Percentiles rank a stretch among this genome's conserved stretches.
These are phyloP conservation scores for Penicillium psychrosexuale DNA, from an alignment of 2,329 filamentous ascomycete species.

Conservation along the genomic window DNA sequence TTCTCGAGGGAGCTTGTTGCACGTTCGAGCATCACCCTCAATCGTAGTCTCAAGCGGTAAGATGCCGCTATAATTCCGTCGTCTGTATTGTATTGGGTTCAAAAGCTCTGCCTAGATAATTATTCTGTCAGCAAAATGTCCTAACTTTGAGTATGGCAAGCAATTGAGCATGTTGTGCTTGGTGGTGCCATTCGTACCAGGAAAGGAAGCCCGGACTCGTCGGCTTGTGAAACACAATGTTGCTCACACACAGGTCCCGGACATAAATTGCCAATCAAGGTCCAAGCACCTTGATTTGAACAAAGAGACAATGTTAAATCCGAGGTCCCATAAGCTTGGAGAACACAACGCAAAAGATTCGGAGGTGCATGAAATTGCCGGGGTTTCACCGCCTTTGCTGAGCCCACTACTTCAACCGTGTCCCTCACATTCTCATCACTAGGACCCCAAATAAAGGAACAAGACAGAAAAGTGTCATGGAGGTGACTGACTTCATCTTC, in stretches of 20 bases:
- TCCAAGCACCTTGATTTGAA: not conserved
- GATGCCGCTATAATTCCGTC: constrained; percentile 21
- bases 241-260: not conserved
- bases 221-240: not conserved
- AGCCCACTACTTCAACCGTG: constrained; percentile 23
- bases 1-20: constrained; percentile 50
- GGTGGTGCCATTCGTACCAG: constrained; percentile 21
- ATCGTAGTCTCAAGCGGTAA: constrained; percentile 27
- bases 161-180: constrained; percentile 13
- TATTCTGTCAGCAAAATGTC: constrained; percentile 6
- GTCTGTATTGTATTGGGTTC: constrained; percentile 30
- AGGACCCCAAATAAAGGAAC: not conserved
- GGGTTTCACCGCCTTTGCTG: constrained; percentile 28
- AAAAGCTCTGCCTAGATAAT: not conserved
- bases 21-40: constrained; percentile 52
- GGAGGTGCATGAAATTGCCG: constrained; percentile 27
- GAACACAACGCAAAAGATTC: constrained; percentile 21
- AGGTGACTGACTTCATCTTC: constrained; percentile 82
- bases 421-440: constrained; percentile 10
- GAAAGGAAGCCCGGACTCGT: constrained; percentile 3
- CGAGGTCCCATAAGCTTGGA: constrained; percentile 14
- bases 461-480: constrained; percentile 56
- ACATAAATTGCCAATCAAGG: not conserved
- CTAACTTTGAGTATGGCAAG: not conserved
- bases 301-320: not conserved